Base-by-base conservation (phyloP, 2,329 filamentous ascomycete species). In the Ascomycota sp. region DNA sequence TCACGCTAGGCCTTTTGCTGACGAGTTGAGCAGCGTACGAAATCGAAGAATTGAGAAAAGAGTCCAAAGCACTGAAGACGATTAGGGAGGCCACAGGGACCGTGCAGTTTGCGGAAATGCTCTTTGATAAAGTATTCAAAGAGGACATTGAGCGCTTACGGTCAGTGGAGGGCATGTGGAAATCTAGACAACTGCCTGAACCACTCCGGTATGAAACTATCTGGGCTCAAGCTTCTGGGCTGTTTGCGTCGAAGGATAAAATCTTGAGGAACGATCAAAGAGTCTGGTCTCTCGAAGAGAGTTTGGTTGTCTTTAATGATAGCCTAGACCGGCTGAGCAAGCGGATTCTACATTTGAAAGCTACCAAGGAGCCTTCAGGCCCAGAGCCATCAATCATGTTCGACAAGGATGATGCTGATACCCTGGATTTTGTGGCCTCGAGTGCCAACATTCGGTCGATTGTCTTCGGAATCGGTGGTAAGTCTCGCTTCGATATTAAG, bases 161-260 rank as follows among this genome's bases (percentile, higher is more conserved):
- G 25, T 78, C 75, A 10, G 91, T 94, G 69, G 76, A 89, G 45
- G 86, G 91, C 37, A 92, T 95, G 82, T 98, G 89, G 89, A 91
- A 83, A 52, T 73, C 69, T 4, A 69, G 83, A 39, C 69, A 69
- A 36, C 63, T 75, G 2, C 89, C 86, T 0, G 63, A 76, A 41
- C 57, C 80, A 7, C 60, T 95, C 9, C 61, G 75, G 24, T 92
- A 78, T 47, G 63, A 74, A 9, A 49, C 55, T 0, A 47, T 86
- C 2, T 52, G 67, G 28, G 45, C 61, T 13, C 59, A 71, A 30
- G 61, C 68, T 2, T 45, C 55, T 3, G 48, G 52, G 5, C 57
- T 53, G 1, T 51, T 69, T 7, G 59, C 63, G 10, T 43, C 53
- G 3, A 66, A 63, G 29, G 57, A 78, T 5, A 54, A 65, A 0